Evolutionary conservation across 306 rosid species (phyloP).

Genomic region (Bauhinia variegata): DNA sequence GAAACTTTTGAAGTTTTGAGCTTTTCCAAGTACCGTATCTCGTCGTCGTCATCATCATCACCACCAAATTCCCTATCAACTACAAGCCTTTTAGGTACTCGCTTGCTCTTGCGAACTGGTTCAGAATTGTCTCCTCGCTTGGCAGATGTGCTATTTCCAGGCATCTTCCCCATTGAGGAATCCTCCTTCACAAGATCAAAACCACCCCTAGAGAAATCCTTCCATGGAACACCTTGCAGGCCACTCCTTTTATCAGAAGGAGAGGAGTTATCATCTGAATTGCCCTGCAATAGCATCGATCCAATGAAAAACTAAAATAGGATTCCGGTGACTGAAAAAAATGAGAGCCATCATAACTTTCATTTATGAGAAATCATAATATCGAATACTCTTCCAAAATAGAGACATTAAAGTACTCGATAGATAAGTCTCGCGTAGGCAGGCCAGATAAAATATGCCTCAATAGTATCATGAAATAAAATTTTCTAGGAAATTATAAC

Average conservation of each 20-base stretch:
- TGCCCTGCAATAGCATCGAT: slow-evolving; percentile 53
- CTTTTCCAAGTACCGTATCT: slow-evolving; percentile 91
- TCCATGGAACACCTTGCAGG: slow-evolving; percentile 93
- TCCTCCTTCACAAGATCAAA: slow-evolving; percentile 70
- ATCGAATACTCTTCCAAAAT: slow-evolving; percentile 39
- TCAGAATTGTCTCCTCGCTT: slow-evolving; percentile 68
- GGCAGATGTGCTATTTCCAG: slow-evolving; percentile 52
- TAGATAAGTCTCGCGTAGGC: not conserved
- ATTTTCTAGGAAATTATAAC: slow-evolving; percentile 7
- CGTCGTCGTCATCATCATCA: slow-evolving; percentile 78
- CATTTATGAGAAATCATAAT: slow-evolving; percentile 39
- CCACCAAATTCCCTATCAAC: slow-evolving; percentile 71
- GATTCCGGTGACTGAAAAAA: slow-evolving; percentile 26
- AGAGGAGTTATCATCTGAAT: slow-evolving; percentile 62
- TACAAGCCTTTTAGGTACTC: slow-evolving; percentile 76
- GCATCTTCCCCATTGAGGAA: slow-evolving; percentile 56
- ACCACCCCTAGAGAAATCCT: slow-evolving; percentile 76
- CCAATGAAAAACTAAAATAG: slow-evolving; percentile 25
- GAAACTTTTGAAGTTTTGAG: slow-evolving; percentile 72
- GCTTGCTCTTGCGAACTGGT: slow-evolving; percentile 78
- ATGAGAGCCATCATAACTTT: slow-evolving; percentile 26
- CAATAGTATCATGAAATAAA: slow-evolving; percentile 7
- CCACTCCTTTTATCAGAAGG: slow-evolving; percentile 62
- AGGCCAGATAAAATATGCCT: slow-evolving; percentile 23
- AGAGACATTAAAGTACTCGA: slow-evolving; percentile 29